These are phyloP conservation scores for Lobosporangium transversale DNA, from an alignment of 192 early-diverging fungal species.

Conservation along the genomic window DNA sequence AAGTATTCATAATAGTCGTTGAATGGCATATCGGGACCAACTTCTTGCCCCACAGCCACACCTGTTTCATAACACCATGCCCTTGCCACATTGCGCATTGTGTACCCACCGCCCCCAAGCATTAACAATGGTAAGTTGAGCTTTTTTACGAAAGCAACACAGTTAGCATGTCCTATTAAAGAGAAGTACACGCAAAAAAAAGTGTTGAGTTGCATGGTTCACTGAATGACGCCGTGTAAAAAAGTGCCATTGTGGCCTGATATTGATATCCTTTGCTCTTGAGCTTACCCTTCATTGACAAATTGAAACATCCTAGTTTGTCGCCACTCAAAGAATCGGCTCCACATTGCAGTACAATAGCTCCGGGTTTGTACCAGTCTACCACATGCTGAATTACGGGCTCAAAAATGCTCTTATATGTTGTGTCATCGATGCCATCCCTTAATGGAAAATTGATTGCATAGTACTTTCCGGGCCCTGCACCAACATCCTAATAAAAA, in stretches of 20 bases:
- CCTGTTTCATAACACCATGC: conserved; percentile 97
- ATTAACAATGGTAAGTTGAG: conserved; percentile 94
- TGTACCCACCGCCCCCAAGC: conserved; percentile 97
- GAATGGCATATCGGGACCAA: conserved; percentile 74
- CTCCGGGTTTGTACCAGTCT: conserved; percentile 93
- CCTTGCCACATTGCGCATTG: conserved; percentile 93
- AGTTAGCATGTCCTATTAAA: conserved; percentile 82
- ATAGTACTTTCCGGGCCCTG: conserved; percentile 90
- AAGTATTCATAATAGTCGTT: conserved; percentile 92
- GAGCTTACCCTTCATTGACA: conserved; percentile 79
- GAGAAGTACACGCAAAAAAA: neutral
- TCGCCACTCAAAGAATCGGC: conserved; percentile 95
- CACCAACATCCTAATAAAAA: conserved; percentile 82
- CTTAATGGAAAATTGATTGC: conserved; percentile 96
- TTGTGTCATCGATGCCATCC: conserved; percentile 92
- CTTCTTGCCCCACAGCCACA: conserved; percentile 76
- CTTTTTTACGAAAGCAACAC: conserved; percentile 90
- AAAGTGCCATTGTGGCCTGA: too few species aligned
- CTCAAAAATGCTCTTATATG: conserved; percentile 92
- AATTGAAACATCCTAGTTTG: conserved; percentile 93
- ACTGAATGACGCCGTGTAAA: too few species aligned
- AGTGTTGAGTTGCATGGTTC: too few species aligned
- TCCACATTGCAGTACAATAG: conserved; percentile 95
- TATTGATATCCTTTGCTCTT: conserved; percentile 80
- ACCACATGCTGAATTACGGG: conserved; percentile 82